Base-by-base conservation (phyloP, 2,329 filamentous ascomycete species). In the Colletotrichum sansevieriae region DNA sequence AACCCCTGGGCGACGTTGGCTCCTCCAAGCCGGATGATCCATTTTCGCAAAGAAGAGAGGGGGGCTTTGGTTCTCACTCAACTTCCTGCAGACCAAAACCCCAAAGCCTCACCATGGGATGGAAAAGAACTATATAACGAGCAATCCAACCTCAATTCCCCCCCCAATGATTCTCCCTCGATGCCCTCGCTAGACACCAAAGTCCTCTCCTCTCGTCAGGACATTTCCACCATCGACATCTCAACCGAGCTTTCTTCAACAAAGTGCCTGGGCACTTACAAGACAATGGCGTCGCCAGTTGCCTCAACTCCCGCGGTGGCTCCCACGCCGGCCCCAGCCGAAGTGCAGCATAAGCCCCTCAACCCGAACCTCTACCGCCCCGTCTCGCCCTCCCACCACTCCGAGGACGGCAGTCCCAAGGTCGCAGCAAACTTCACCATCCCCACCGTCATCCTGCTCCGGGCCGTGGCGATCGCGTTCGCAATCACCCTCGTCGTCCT, bases 221-320 rank as follows among this genome's bases (percentile, higher is more conserved):
- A 25, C 55, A 35, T 39, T 4, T 39, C 37, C 22, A 7, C 11
- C 2, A 22, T n/a, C 35, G 25, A 25, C 47, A 54, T 64, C 43
- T 33, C n/a, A n/a, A 35, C 12, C 52, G 62, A 46, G 68, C 49
- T 66, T n/a, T 37, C 59, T 25, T 69, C 54, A 13, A 68, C 59
- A 46, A 68, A 70, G 20, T 64, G n/a, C n/a, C 60, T 68, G 4
- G 59, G 68, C 4, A 59, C 65, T 12, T 56, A 67, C 22, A 43
- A 35, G 10, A 70, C 43, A 20, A 70, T 70, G 67, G 35, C 60
- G n/a, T 54, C 47, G 35, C 43, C 59, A 8, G 43, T 41, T 2
- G 13, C 25, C 8, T 18, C 18, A 29, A 11, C 57, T 18, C 20
- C 51, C 37, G 33, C 22, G 29, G 33, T 43, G 18, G 58, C 29